Conservation (phyloP, 129 eudicot species). For the Oenanthe sinensis region DNA sequence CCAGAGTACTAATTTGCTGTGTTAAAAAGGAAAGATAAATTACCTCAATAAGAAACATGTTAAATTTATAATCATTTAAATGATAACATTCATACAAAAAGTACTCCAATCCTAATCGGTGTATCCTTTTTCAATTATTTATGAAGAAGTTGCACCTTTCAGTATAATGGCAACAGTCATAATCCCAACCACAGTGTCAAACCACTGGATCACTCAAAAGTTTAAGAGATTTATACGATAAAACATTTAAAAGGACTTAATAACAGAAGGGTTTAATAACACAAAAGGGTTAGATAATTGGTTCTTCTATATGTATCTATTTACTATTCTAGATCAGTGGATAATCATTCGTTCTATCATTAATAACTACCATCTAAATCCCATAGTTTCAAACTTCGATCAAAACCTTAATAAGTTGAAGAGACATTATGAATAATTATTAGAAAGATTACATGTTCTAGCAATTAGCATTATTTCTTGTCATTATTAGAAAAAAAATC, state of each 20-base stretch:
- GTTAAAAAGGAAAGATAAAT: conserved; percentile 10
- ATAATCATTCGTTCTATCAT: neutral
- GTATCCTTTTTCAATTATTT: neutral
- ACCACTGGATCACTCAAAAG: neutral
- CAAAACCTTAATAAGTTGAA: no score
- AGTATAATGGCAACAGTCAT: neutral
- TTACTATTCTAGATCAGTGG: neutral
- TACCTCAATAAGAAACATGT: neutral
- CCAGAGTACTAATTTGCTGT: conserved; percentile 90
- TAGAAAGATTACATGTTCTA: no score
- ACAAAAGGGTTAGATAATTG: no score
- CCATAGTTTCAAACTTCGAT: no score
- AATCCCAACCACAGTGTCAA: neutral
- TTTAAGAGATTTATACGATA: neutral
- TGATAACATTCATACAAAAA: neutral
- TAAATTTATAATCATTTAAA: neutral
- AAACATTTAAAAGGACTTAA: neutral
- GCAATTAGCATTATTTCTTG: no score
- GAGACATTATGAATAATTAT: no score
- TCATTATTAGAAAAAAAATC: no score
- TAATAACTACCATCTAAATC: no score
- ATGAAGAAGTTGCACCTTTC: neutral
- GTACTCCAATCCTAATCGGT: neutral
- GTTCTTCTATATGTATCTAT: neutral
- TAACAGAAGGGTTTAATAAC: no score